Conservation (phyloP, 345 rosid species). For the Eutrema heterophyllum region DNA sequence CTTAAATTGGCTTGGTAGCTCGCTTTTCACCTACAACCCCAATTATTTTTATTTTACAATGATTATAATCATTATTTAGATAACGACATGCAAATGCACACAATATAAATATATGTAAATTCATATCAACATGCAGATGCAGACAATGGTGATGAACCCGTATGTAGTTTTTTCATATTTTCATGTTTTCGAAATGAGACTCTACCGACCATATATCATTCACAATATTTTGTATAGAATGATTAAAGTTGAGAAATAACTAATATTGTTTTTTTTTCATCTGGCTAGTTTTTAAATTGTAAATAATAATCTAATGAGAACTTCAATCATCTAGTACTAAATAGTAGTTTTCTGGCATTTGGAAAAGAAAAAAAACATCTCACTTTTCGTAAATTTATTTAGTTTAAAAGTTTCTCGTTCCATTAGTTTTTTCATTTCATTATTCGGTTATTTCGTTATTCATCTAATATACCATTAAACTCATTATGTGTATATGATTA, state of each 20-base stretch:
- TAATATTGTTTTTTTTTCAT: too few relatives aligned
- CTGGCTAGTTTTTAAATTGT: too few relatives aligned
- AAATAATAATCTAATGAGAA: background rate
- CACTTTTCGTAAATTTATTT: background rate
- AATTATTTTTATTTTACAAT: background rate
- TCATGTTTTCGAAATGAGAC: too few relatives aligned
- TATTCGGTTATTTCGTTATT: background rate
- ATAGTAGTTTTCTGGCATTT: background rate
- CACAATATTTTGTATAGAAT: too few relatives aligned
- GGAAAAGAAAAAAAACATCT: background rate
- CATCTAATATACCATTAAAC: background rate
- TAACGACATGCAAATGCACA: background rate
- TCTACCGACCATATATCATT: too few relatives aligned
- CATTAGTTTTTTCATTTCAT: background rate
- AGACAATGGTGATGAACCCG: too few relatives aligned
- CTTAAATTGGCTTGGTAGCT: slow-evolving; percentile 25
- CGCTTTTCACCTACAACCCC: slow-evolving; percentile 37
- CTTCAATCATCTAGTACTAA: background rate
- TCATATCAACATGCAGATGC: background rate
- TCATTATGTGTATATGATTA: background rate
- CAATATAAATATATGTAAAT: background rate
- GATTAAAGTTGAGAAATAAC: too few relatives aligned
- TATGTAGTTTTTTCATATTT: too few relatives aligned
- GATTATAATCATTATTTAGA: background rate
- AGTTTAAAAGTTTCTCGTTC: background rate